phyloP scores from a whole-genome alignment of 2,329 filamentous ascomycete genomes.

The Didymella glomerata region DNA sequence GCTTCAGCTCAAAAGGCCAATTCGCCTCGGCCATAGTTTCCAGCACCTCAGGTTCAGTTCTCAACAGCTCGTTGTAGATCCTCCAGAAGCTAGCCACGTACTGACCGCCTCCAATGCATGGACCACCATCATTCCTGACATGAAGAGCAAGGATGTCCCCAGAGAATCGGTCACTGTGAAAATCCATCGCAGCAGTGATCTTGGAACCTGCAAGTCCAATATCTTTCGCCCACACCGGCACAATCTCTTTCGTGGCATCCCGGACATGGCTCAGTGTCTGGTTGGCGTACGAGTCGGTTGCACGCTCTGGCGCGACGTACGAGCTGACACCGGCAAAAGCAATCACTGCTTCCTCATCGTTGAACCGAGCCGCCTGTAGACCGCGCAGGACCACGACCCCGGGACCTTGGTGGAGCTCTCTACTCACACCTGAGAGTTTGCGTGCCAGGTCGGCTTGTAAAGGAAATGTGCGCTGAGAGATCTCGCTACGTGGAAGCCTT shows the following conservation, averaged over 20 bases:
- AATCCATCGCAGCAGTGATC: constrained; percentile 49
- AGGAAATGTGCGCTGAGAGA: constrained; percentile 31
- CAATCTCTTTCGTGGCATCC: constrained; percentile 47
- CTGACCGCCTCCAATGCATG: constrained; percentile 44
- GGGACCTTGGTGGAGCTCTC: constrained; percentile 40
- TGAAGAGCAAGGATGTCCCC: constrained; percentile 49
- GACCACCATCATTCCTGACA: constrained; percentile 46
- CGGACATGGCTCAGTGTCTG: constrained; percentile 49
- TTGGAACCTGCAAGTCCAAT: constrained; percentile 51
- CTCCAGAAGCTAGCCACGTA: constrained; percentile 44
- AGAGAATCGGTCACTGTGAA: constrained; percentile 50
- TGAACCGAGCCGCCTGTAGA: constrained; percentile 44
- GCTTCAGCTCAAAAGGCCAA: constrained; percentile 52
- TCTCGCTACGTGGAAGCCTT: constrained; percentile 14
- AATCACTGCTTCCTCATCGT: constrained; percentile 50
- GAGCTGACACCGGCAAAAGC: constrained; percentile 47
- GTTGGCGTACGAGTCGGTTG: constrained; percentile 51
- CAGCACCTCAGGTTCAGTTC: constrained; percentile 44
- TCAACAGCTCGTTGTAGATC: constrained; percentile 50
- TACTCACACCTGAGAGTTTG: constrained; percentile 39
- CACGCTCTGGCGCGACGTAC: constrained; percentile 42
- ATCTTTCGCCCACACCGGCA: constrained; percentile 44
- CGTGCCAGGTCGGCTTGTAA: constrained; percentile 32
- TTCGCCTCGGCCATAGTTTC: constrained; percentile 46
- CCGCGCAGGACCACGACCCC: constrained; percentile 47